These are phyloP conservation scores for Choanephora cucurbitarum DNA, from an alignment of 371 early-diverging fungal species.

Conservation along the genomic window DNA sequence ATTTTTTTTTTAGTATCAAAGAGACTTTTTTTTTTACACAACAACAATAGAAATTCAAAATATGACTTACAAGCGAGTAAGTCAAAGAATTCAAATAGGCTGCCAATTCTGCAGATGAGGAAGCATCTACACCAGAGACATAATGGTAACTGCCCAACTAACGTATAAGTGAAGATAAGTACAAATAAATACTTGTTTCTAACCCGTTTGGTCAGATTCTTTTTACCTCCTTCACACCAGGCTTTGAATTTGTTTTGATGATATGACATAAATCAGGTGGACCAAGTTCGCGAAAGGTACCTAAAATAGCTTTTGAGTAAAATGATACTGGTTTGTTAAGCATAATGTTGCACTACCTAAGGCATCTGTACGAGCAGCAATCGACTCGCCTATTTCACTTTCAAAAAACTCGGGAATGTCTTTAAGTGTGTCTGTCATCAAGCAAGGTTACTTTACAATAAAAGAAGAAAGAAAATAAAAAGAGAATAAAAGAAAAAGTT, in stretches of 20 bases:
- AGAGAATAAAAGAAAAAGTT: background rate
- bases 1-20: no score
- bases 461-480: background rate
- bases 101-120: conserved; percentile 91
- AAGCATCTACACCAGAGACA: conserved; percentile 92
- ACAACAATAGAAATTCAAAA: no score
- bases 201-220: no score
- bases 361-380: conserved; percentile 85
- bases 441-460: no score
- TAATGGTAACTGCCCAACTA: conserved; percentile 75
- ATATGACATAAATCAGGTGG: conserved; percentile 96
- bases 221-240: conserved; percentile 77
- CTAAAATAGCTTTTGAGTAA: conserved; percentile 54
- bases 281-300: conserved; percentile 89
- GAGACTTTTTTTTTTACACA: no score
- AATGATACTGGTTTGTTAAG: no score
- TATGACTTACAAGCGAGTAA: conserved; percentile 79
- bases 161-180: no score
- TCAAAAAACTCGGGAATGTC: conserved; percentile 95
- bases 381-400: conserved; percentile 82
- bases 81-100: conserved; percentile 94
- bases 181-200: background rate
- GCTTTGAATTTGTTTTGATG: conserved; percentile 83
- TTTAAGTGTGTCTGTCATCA: conserved; percentile 59
- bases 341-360: no score